Evolutionary conservation across 2,329 filamentous ascomycete genomes (phyloP).

Genomic region (Mycosphaerella arachidis): DNA sequence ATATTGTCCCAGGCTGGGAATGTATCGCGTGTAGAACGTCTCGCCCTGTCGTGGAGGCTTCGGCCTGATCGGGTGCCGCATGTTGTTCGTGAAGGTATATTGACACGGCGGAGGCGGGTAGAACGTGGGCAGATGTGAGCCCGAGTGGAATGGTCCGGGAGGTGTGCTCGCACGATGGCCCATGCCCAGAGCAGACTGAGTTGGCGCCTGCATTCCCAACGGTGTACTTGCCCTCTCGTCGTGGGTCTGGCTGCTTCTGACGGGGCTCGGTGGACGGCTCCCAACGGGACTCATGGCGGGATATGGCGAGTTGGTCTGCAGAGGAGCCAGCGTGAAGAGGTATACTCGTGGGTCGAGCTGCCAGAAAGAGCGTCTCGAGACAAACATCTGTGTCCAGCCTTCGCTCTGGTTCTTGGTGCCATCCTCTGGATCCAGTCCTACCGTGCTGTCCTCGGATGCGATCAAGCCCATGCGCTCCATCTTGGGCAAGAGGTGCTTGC

Average conservation of each 20-base stretch:
- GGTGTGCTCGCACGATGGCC: slow-evolving; percentile 17
- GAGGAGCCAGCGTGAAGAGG: slow-evolving; percentile 74
- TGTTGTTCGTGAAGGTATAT: slow-evolving; percentile 71
- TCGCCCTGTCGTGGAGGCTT: slow-evolving; percentile 89
- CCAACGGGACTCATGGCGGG: slow-evolving; percentile 48
- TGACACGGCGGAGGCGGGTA: slow-evolving; percentile 80
- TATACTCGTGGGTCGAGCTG: slow-evolving; percentile 84
- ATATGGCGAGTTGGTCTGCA: slow-evolving; percentile 41
- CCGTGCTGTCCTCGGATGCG: slow-evolving; percentile 67
- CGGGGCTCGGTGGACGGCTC: slow-evolving; percentile 50
- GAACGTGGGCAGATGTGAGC: slow-evolving; percentile 83
- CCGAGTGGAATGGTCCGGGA: slow-evolving; percentile 69
- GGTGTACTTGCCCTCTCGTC: slow-evolving; percentile 7
- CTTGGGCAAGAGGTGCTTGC: slow-evolving; percentile 78
- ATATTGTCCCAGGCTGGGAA: slow-evolving; percentile 77
- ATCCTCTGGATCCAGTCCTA: slow-evolving; percentile 60
- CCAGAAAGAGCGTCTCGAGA: slow-evolving; percentile 80
- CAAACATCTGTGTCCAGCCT: slow-evolving; percentile 76
- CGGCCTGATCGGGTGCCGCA: slow-evolving; percentile 79
- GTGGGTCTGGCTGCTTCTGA: slow-evolving; percentile 18
- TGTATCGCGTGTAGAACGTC: slow-evolving; percentile 81
- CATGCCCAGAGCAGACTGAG: slow-evolving; percentile 6
- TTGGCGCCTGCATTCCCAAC: slow-evolving; percentile 8
- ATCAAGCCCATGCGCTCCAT: slow-evolving; percentile 90
- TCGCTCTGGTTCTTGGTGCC: slow-evolving; percentile 49